phyloP scores from a whole-genome alignment of 768 basidiomycete genomes.

The Chalciporus chontae region DNA sequence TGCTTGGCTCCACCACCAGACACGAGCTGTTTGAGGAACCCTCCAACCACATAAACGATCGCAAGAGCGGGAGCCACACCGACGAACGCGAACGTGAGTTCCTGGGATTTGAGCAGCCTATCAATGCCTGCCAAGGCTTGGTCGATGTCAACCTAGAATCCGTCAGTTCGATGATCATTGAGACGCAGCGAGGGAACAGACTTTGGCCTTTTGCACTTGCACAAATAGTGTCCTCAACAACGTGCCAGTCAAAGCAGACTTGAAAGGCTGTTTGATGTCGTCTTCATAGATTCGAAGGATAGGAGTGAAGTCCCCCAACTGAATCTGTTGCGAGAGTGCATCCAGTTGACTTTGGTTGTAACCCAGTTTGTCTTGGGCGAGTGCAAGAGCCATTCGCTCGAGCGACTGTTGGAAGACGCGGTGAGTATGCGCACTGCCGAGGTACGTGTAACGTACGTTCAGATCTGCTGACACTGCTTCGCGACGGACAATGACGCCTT shows the following conservation, averaged over 20 bases:
- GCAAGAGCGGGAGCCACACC: slow-evolving; percentile 89
- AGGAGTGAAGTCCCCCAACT: slow-evolving; percentile 79
- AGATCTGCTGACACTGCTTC: slow-evolving; percentile 86
- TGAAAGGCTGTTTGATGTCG: slow-evolving; percentile 85
- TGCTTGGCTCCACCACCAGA: slow-evolving; percentile 48
- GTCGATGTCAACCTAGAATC: slow-evolving; percentile 79
- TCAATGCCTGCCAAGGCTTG: slow-evolving; percentile 90
- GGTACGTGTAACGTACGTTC: slow-evolving; percentile 46
- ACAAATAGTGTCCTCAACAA: slow-evolving; percentile 83
- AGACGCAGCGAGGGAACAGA: slow-evolving; percentile 20
- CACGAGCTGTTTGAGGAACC: slow-evolving; percentile 50
- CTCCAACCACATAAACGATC: slow-evolving; percentile 66
- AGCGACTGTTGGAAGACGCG: slow-evolving; percentile 56
- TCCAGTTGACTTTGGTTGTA: slow-evolving; percentile 64
- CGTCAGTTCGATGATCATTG: background rate
- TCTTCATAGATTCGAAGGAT: slow-evolving; percentile 87
- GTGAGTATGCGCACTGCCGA: background rate
- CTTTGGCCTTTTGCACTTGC: slow-evolving; percentile 95
- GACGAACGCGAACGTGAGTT: slow-evolving; percentile 94
- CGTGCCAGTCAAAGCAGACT: slow-evolving; percentile 75
- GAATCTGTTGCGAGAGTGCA: slow-evolving; percentile 60
- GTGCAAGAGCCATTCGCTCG: slow-evolving; percentile 86
- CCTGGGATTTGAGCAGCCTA: slow-evolving; percentile 89
- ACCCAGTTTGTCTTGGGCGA: slow-evolving; percentile 77
- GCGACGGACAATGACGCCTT: slow-evolving; percentile 68